Conservation (phyloP, 2,329 filamentous ascomycete species). For the Scedosporium apiospermum region DNA sequence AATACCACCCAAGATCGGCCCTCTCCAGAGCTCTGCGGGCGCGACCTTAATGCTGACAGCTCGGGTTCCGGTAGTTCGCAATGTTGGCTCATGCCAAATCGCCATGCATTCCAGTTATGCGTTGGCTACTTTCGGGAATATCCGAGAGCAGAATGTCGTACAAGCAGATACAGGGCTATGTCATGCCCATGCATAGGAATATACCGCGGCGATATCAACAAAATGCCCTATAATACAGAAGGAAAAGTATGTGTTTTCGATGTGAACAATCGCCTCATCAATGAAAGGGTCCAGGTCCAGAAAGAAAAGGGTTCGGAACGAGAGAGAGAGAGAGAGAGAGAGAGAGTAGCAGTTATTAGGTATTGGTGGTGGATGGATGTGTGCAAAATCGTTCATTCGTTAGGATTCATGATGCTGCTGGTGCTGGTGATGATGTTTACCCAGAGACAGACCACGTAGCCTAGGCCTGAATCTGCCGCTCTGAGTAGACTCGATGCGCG, state of each 20-base stretch:
- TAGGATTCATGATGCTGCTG: not conserved
- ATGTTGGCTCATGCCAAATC: not conserved
- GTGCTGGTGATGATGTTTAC: constrained; percentile 25
- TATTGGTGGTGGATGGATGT: not conserved
- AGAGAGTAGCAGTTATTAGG: not conserved
- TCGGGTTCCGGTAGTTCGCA: too few relatives aligned
- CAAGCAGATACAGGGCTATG: not conserved
- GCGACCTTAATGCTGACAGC: too few relatives aligned
- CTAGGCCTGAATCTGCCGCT: constrained; percentile 30
- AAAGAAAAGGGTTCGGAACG: not conserved
- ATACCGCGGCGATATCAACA: not conserved
- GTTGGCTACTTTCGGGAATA: not conserved
- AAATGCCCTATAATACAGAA: not conserved
- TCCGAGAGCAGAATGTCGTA: not conserved
- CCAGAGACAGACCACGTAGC: constrained; percentile 32
- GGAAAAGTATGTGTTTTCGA: not conserved
- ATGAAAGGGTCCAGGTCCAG: not conserved
- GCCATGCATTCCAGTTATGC: not conserved
- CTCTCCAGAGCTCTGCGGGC: too few relatives aligned
- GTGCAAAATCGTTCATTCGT: not conserved
- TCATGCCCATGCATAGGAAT: not conserved
- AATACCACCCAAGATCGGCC: too few relatives aligned
- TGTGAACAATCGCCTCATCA: not conserved
- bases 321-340: not conserved
- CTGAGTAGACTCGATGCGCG: constrained; percentile 68